Evolutionary conservation across 257 asterid genomes (phyloP).

Genomic region (Striga asiatica): DNA sequence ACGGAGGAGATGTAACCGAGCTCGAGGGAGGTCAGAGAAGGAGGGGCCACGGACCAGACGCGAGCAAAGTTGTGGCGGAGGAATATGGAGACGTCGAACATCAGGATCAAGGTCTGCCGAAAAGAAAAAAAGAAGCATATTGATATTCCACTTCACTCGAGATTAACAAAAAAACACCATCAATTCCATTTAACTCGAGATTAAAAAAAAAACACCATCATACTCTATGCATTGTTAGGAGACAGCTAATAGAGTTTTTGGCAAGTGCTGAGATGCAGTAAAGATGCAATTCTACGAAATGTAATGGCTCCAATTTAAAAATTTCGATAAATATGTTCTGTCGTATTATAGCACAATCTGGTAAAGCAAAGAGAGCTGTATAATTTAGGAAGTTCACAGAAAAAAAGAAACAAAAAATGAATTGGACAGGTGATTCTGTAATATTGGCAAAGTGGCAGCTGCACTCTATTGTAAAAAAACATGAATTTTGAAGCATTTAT

Average conservation of each 20-base stretch:
- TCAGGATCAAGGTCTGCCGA: slow-evolving; percentile 74
- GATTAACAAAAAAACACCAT: too few species aligned
- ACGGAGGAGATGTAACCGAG: slow-evolving; percentile 80
- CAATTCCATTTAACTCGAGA: too few species aligned
- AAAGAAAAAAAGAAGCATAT: slow-evolving; percentile 10
- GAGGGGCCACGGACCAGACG: slow-evolving; percentile 66
- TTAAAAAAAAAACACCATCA: too few species aligned
- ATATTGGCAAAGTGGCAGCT: too few species aligned
- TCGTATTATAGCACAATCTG: neutral
- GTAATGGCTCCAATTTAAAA: neutral
- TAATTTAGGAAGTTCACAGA: neutral
- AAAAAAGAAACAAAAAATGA: neutral
- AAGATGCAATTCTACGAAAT: neutral
- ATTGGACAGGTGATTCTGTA: neutral
- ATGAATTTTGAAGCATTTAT: too few species aligned
- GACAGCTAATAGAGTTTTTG: neutral
- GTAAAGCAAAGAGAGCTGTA: neutral
- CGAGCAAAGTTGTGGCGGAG: slow-evolving; percentile 65
- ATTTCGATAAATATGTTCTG: neutral
- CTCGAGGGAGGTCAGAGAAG: slow-evolving; percentile 67
- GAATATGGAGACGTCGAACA: slow-evolving; percentile 78
- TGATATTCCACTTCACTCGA: too few species aligned
- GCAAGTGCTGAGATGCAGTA: neutral
- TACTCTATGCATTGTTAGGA: neutral
- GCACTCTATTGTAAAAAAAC: too few species aligned